These are phyloP conservation scores for Flaveria sonorensis DNA, from an alignment of 129 eudicot genomes.

Conservation along the genomic window DNA sequence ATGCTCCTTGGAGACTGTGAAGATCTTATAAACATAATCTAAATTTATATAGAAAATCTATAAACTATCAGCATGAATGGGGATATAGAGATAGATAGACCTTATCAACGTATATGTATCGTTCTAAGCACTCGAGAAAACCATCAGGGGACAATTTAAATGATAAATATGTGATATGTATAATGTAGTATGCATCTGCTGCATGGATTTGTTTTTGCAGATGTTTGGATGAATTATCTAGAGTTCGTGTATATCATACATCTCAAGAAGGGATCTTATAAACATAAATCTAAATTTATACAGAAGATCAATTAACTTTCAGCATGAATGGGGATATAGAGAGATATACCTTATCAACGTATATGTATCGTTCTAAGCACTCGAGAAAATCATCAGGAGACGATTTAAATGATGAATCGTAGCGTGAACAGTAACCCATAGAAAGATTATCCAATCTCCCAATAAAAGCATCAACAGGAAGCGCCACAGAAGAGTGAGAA, in stretches of 20 bases:
- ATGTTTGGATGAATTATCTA: too few species aligned
- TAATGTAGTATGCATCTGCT: too few species aligned
- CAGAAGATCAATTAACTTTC: too few species aligned
- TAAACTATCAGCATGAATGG: slow-evolving; percentile 12
- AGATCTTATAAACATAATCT: background rate
- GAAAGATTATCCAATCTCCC: slow-evolving; percentile 74
- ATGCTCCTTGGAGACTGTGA: background rate
- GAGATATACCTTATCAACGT: slow-evolving; percentile 56
- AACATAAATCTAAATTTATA: too few species aligned
- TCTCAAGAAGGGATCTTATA: too few species aligned
- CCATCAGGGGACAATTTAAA: slow-evolving; percentile 65
- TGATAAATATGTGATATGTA: too few species aligned
- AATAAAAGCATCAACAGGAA: slow-evolving; percentile 84
- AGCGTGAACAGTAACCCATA: slow-evolving; percentile 65
- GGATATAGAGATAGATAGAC: slow-evolving; percentile 32
- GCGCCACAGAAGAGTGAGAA: slow-evolving; percentile 93
- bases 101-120: slow-evolving; percentile 68
- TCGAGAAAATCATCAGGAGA: slow-evolving; percentile 72
- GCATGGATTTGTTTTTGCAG: too few species aligned
- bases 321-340: background rate
- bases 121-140: slow-evolving; percentile 66
- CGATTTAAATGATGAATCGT: slow-evolving; percentile 61
- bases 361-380: slow-evolving; percentile 71
- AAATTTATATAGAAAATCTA: background rate
- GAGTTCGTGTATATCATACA: too few species aligned